These are phyloP conservation scores for Chalciporus sp. DNA, from an alignment of 1,284 basidiomycete species.

Conservation along the genomic window DNA sequence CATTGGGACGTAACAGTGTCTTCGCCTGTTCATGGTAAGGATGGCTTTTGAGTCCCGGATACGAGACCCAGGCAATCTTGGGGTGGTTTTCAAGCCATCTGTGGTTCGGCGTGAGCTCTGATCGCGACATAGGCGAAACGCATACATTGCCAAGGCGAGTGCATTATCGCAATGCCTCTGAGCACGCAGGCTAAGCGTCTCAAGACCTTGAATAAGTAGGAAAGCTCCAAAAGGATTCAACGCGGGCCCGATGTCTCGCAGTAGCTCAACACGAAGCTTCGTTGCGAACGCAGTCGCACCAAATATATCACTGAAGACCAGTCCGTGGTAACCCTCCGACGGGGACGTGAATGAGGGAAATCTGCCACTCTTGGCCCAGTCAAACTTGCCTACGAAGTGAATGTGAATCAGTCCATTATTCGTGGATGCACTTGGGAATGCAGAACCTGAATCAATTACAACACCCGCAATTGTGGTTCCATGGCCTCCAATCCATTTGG, in stretches of 20 bases:
- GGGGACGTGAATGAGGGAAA: conserved; percentile 87
- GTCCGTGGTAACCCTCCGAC: conserved; percentile 83
- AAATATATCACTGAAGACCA: conserved; percentile 75
- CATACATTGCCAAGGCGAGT: conserved; percentile 67
- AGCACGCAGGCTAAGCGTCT: conserved; percentile 81
- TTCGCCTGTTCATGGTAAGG: conserved; percentile 64
- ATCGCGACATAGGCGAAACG: background rate
- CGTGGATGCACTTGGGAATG: background rate
- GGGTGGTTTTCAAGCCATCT: conserved; percentile 73
- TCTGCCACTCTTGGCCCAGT: conserved; percentile 78
- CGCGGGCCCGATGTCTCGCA: conserved; percentile 78
- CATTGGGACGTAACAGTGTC: conserved; percentile 56
- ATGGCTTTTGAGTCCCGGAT: conserved; percentile 74
- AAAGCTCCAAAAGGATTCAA: conserved; percentile 85
- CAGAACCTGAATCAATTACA: conserved; percentile 70
- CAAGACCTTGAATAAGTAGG: conserved; percentile 83
- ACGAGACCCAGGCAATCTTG: conserved; percentile 81
- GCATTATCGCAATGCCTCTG: conserved; percentile 81
- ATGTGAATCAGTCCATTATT: background rate
- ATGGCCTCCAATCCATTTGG: conserved; percentile 92
- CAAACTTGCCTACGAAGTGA: conserved; percentile 65
- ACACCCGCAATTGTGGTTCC: conserved; percentile 89
- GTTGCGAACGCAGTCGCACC: conserved; percentile 73
- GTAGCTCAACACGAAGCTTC: conserved; percentile 73
- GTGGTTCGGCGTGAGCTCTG: conserved; percentile 22